Evolutionary conservation across 371 early-diverging fungal genomes (phyloP), one percentile per base, ranked within the genome.

Genomic region (Apophysomyces variabilis): DNA sequence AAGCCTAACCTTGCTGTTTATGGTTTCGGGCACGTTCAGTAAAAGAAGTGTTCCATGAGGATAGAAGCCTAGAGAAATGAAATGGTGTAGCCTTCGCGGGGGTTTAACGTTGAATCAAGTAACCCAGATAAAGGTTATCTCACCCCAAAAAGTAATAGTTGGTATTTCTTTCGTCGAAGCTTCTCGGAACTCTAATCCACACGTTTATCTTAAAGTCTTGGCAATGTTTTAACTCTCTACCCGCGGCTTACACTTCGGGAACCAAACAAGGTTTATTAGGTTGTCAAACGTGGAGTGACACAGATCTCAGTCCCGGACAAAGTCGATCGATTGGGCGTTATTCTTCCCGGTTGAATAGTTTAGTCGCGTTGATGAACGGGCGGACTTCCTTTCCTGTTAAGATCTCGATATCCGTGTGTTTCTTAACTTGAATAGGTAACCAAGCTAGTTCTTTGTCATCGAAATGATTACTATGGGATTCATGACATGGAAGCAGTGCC

Each of bases 241-340:
- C 54, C 54, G 54, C 54, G 54, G 54, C 5, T 50, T 50, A 21
- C 18, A 21, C 54, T 50, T 50, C 54, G 54, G 54, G 54, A 50
- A n/a, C 35, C 21, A 50, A 50, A 50, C 54, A 50, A 50, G 21
- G 54, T 50, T 50, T 50, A 50, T 50, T 50, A 26, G 54, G 54
- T 50, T 50, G 54, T 50, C 54, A 50, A 50, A 50, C 54, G 54
- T 50, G 54, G 54, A 26, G 54, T 50, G 54, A 50, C 54, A 50
- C 54, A 50, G 54, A 50, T 50, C 54, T 50, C 54, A 50, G 16
- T 50, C 54, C 54, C 54, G 21, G 54, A 50, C 54, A 50, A 21
- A 50, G 54, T 50, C 21, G 54, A 50, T 50, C 54, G 54, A 50
- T 50, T 16, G 54, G 54, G n/a, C 21, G 9, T 21, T 18, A 16